Evolutionary conservation across 768 basidiomycete species (phyloP).

Genomic region (Lepiota brunneoincarnata): DNA sequence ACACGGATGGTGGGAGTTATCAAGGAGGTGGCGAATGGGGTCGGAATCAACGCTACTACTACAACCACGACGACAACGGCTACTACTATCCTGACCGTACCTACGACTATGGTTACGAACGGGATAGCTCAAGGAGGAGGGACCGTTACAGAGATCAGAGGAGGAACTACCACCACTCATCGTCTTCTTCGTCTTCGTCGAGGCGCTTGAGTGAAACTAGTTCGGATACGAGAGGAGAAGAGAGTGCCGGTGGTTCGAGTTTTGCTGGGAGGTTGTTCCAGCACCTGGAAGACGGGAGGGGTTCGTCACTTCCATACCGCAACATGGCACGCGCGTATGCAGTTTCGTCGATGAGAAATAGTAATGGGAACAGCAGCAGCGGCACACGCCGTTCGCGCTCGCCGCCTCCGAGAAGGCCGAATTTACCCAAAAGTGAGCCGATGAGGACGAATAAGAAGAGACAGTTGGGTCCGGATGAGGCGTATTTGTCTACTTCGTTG

Average conservation of each 20-base stretch:
- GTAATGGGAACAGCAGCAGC: too few species aligned
- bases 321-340: too few species aligned
- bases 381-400: too few species aligned
- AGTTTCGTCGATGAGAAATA: too few species aligned
- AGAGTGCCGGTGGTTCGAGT: neutral
- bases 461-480: neutral
- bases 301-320: too few species aligned
- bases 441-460: neutral
- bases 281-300: neutral
- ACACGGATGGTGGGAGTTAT: too few species aligned
- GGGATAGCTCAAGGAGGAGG: neutral
- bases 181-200: constrained; percentile 1
- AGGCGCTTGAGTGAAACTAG: neutral
- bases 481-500: constrained; percentile 1
- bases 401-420: too few species aligned
- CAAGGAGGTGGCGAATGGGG: too few species aligned
- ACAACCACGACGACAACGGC: constrained; percentile 10
- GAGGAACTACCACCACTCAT: neutral
- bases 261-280: neutral
- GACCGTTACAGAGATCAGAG: neutral
- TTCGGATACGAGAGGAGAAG: neutral
- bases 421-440: too few species aligned
- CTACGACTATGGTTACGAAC: constrained; percentile 1
- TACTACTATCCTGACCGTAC: constrained; percentile 8
- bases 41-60: neutral